Evolutionary conservation across 1,284 basidiomycete genomes (phyloP).

Genomic region (Cryptococcus wingfieldii): DNA sequence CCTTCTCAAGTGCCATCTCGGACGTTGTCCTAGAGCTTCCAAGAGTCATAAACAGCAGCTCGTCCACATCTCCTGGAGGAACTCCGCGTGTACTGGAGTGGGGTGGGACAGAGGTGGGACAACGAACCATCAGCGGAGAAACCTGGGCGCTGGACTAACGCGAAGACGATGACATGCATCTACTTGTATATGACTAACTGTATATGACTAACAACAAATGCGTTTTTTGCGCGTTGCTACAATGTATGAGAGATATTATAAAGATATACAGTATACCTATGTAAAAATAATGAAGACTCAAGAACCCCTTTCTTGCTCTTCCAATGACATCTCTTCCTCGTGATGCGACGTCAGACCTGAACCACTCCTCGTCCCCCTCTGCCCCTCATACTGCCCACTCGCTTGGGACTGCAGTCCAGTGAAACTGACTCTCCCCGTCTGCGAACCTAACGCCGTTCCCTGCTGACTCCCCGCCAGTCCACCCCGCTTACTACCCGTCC

Average conservation of each 20-base stretch:
- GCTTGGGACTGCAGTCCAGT: too few species aligned
- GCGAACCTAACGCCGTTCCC: too few species aligned
- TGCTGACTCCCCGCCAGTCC: too few species aligned
- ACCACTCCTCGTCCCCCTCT: too few species aligned
- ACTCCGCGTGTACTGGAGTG: slow-evolving; percentile 22
- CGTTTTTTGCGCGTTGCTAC: background rate
- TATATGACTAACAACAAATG: background rate
- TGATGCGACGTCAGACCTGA: too few species aligned
- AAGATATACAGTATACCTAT: background rate
- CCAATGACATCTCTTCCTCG: too few species aligned
- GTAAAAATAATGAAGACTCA: background rate
- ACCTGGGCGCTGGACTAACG: background rate
- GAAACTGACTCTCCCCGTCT: too few species aligned
- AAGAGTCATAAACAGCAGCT: slow-evolving; percentile 17
- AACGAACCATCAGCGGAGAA: slow-evolving; percentile 10
- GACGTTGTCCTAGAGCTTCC: slow-evolving; percentile 36
- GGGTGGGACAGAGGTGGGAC: slow-evolving; percentile 28
- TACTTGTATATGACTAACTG: too few species aligned
- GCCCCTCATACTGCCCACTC: too few species aligned
- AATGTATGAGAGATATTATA: background rate
- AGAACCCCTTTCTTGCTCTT: background rate
- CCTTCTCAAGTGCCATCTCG: slow-evolving; percentile 28
- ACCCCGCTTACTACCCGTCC: too few species aligned
- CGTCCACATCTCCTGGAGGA: background rate
- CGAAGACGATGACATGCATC: background rate